phyloP scores from a whole-genome alignment of 1,139 yeast genomes.

The Nakaseomyces bracarensis region DNA sequence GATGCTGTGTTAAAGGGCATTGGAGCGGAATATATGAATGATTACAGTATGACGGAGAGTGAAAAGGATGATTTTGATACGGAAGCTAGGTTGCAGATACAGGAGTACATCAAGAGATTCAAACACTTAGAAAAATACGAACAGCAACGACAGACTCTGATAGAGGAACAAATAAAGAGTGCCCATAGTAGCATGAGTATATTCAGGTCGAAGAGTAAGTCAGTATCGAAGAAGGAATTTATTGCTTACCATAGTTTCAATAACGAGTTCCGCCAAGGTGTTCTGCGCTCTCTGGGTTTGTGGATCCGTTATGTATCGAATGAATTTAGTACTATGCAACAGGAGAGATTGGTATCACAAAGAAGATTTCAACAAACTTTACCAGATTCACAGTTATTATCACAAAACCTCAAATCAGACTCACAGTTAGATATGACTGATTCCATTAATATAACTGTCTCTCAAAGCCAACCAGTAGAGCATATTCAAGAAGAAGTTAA shows the following conservation, averaged over 20 bases:
- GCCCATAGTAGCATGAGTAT: conserved; percentile 2
- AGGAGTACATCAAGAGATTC: conserved; percentile 44
- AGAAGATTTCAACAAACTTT: conserved; percentile 19
- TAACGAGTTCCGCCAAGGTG: conserved; percentile 27
- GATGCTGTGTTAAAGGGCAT: conserved; percentile 37
- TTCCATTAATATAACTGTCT: conserved; percentile 16
- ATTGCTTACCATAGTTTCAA: conserved; percentile 19
- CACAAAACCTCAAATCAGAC: conserved; percentile 14
- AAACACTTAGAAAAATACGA: conserved; percentile 46
- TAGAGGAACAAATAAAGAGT: conserved; percentile 8
- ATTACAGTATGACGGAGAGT: conserved; percentile 33
- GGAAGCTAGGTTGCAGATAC: conserved; percentile 45
- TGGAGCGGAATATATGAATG: conserved; percentile 39
- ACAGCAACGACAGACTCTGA: conserved; percentile 31
- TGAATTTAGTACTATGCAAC: conserved; percentile 26
- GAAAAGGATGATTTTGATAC: conserved; percentile 51
- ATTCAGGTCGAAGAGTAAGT: conserved; percentile 3
- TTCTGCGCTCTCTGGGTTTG: conserved; percentile 26
- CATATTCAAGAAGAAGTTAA: conserved; percentile 30
- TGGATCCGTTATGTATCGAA: conserved; percentile 23
- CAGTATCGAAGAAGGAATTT: conserved; percentile 8
- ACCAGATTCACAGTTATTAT: neutral
- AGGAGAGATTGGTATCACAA: conserved; percentile 22
- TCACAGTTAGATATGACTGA: conserved; percentile 17
- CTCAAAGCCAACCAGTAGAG: conserved; percentile 23